phyloP scores from a whole-genome alignment of 345 rosid genomes.

The Noccaea bulbosa region DNA sequence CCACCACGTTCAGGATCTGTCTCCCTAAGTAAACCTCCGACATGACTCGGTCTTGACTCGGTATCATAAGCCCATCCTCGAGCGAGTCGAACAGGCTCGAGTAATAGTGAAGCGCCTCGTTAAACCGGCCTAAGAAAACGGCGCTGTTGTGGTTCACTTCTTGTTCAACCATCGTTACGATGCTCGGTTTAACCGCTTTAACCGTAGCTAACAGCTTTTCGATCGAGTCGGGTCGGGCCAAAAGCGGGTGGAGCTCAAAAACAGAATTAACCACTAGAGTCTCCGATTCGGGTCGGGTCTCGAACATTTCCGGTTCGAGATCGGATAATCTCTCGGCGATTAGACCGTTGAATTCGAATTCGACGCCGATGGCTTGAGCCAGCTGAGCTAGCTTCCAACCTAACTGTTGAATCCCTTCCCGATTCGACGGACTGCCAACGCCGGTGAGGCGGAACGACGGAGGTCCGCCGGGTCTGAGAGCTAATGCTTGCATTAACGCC shows the following conservation, averaged over 20 bases:
- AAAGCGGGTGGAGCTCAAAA: constrained; percentile 71
- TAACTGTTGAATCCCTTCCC: constrained; percentile 52
- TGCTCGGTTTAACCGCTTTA: constrained; percentile 62
- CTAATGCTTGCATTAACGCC: constrained; percentile 84
- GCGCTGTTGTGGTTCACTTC: constrained; percentile 80
- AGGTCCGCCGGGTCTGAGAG: constrained; percentile 80
- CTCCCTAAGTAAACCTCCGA: constrained; percentile 75
- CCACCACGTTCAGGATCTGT: constrained; percentile 72
- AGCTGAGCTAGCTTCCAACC: constrained; percentile 72
- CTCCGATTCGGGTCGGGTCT: constrained; percentile 56
- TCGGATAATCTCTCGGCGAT: constrained; percentile 63
- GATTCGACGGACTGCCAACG: constrained; percentile 56
- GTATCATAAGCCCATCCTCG: constrained; percentile 54
- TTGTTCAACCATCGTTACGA: constrained; percentile 79
- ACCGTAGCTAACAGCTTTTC: constrained; percentile 64
- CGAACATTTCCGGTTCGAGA: constrained; percentile 81
- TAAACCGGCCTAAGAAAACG: constrained; percentile 70
- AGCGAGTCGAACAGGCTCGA: constrained; percentile 88
- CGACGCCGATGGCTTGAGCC: constrained; percentile 66
- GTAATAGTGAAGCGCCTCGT: constrained; percentile 70
- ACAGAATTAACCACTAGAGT: constrained; percentile 79
- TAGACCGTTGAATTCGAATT: constrained; percentile 61
- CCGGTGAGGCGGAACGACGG: constrained; percentile 80
- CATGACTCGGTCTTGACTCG: constrained; percentile 64
- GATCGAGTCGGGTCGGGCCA: constrained; percentile 44